phyloP scores from a whole-genome alignment of 768 basidiomycete genomes.

The Crepidotus variabilis region DNA sequence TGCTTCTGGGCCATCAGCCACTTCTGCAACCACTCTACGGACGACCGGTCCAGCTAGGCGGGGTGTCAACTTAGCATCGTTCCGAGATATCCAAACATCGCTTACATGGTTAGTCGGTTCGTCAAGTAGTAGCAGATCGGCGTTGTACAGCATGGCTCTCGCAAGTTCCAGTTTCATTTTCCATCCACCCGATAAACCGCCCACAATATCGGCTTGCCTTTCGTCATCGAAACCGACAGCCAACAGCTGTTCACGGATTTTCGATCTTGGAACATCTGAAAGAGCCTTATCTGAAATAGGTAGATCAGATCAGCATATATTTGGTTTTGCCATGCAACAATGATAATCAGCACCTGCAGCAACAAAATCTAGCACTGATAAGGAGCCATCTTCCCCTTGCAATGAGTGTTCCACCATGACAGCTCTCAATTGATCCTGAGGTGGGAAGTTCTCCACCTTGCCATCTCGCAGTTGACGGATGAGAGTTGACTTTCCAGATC shows the following conservation, averaged over 20 bases:
- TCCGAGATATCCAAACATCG: constrained; percentile 2
- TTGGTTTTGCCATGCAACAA: neutral
- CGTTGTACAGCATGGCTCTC: constrained; percentile 95
- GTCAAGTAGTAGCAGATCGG: constrained; percentile 79
- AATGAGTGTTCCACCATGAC: constrained; percentile 98
- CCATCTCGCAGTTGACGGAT: constrained; percentile 94
- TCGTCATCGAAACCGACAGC: constrained; percentile 92
- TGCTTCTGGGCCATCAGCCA: constrained; percentile 80
- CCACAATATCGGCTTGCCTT: constrained; percentile 81
- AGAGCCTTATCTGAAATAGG: constrained; percentile 63
- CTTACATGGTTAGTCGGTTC: constrained; percentile 92
- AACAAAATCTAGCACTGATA: constrained; percentile 87
- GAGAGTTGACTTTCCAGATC: constrained; percentile 92
- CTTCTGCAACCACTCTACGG: constrained; percentile 89
- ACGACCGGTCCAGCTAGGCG: constrained; percentile 68
- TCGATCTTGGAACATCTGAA: constrained; percentile 52
- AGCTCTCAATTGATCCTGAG: constrained; percentile 79
- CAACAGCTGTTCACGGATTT: constrained; percentile 73
- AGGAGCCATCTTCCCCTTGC: constrained; percentile 86
- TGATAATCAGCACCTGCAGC: constrained; percentile 58
- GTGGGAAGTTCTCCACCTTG: constrained; percentile 95
- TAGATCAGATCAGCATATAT: neutral
- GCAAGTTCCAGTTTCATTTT: constrained; percentile 99
- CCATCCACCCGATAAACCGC: constrained; percentile 94
- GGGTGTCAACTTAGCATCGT: constrained; percentile 5